These are phyloP conservation scores for Stemphylium vesicarium DNA, from an alignment of 2,329 filamentous ascomycete genomes.

Conservation along the genomic window DNA sequence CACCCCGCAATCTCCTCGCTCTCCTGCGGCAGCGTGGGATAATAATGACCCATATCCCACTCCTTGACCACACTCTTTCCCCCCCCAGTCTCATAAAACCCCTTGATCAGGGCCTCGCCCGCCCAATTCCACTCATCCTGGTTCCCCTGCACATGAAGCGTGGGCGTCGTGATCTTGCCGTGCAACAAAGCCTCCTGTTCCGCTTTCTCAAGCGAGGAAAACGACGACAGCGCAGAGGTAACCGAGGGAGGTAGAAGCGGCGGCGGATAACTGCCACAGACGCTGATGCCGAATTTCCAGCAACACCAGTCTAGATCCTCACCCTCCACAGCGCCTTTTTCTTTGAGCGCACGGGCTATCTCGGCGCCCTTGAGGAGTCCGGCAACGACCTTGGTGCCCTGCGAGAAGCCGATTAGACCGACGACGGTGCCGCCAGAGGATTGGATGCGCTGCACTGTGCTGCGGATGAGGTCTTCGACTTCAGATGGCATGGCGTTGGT, in stretches of 20 bases:
- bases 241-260: conserved; percentile 32
- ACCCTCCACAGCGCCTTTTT: neutral
- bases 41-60: conserved; percentile 47
- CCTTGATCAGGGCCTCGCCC: conserved; percentile 39
- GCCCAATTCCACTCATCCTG: conserved; percentile 47
- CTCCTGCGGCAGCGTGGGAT: conserved; percentile 42
- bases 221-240: conserved; percentile 17
- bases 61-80: conserved; percentile 33
- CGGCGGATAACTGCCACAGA: conserved; percentile 40
- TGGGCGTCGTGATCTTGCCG: conserved; percentile 34
- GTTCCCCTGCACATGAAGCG: conserved; percentile 41
- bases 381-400: conserved; percentile 44
- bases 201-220: conserved; percentile 4
- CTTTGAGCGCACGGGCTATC: conserved; percentile 20
- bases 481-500: conserved; percentile 21
- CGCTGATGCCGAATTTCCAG: conserved; percentile 30
- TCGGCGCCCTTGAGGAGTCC: conserved; percentile 38
- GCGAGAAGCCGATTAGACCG: conserved; percentile 41
- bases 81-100: conserved; percentile 30
- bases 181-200: conserved; percentile 17
- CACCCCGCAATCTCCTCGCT: conserved; percentile 38
- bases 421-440: conserved; percentile 33
- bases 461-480: conserved; percentile 30
- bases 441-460: conserved; percentile 19
- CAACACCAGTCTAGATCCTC: conserved; percentile 14